A percentile compares a stretch with the other conserved stretches of the same genome.
These are phyloP conservation scores for Phlebiopsis flavidoalba DNA, from an alignment of 768 basidiomycete species.

Conservation along the genomic window DNA sequence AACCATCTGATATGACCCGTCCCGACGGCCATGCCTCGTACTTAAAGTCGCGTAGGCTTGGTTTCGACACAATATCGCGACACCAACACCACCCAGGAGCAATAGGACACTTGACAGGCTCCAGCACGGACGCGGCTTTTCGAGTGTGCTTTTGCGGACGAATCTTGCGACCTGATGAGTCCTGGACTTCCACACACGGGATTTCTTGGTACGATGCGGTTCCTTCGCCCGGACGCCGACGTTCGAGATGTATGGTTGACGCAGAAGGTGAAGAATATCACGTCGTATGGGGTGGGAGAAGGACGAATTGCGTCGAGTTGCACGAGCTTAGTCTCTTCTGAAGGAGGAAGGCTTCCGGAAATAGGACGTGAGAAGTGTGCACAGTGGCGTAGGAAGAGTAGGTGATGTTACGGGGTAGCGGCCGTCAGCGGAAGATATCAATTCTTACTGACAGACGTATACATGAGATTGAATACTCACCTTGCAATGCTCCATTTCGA, in stretches of 20 bases:
- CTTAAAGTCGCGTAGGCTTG: conserved; percentile 88
- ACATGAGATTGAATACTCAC: background rate
- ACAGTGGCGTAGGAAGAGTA: conserved; percentile 57
- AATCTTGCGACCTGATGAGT: conserved; percentile 88
- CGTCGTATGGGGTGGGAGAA: conserved; percentile 86
- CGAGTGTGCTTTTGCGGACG: conserved; percentile 91
- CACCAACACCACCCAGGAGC: conserved; percentile 87
- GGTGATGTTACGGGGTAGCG: conserved; percentile 37
- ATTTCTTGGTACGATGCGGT: conserved; percentile 90
- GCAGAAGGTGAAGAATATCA: conserved; percentile 91
- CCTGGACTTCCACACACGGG: conserved; percentile 84
- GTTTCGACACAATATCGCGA: conserved; percentile 91
- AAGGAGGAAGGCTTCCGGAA: conserved; percentile 33
- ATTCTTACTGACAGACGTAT: background rate
- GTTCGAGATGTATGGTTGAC: conserved; percentile 87
- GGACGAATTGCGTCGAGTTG: conserved; percentile 72
- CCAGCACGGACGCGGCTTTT: conserved; percentile 85
- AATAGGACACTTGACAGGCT: conserved; percentile 82
- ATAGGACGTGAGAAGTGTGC: conserved; percentile 48
- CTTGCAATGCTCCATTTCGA: background rate
- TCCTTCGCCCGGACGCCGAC: conserved; percentile 85
- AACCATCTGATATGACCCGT: conserved; percentile 91
- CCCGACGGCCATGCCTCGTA: conserved; percentile 87
- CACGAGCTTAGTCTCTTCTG: conserved; percentile 46
- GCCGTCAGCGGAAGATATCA: conserved; percentile 27